Evolutionary conservation across 306 rosid species (phyloP).

Genomic region (Cicer bijugum): DNA sequence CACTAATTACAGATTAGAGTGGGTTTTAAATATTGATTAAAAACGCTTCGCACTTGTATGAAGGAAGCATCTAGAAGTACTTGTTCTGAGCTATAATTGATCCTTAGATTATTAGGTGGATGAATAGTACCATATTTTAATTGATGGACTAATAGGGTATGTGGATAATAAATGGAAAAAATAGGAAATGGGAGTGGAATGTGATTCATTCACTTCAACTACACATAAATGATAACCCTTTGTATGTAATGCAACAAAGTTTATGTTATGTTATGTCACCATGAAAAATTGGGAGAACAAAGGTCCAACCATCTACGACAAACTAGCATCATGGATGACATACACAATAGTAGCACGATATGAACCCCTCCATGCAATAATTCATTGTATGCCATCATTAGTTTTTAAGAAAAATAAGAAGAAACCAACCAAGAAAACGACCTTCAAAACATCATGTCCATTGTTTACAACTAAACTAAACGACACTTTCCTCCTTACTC

Average conservation of each 20-base stretch:
- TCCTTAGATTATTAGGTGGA: slow-evolving; percentile 9
- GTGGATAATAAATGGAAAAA: not conserved
- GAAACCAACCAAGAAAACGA: slow-evolving; percentile 46
- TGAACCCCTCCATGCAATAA: slow-evolving; percentile 36
- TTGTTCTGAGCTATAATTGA: not conserved
- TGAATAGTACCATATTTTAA: not conserved
- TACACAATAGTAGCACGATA: not conserved
- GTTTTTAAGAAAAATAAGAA: slow-evolving; percentile 13
- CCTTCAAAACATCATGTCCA: slow-evolving; percentile 32
- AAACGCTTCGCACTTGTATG: not conserved
- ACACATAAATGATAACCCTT: slow-evolving; percentile 1
- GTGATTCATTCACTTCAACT: slow-evolving; percentile 21
- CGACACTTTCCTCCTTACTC: slow-evolving; percentile 21
- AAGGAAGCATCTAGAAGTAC: not conserved
- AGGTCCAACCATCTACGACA: slow-evolving; percentile 37
- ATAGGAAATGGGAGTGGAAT: not conserved
- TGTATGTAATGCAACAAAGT: not conserved
- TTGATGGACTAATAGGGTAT: not conserved
- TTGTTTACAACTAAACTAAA: slow-evolving; percentile 23
- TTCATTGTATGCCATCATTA: slow-evolving; percentile 40
- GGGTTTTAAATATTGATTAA: no score
- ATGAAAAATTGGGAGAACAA: slow-evolving; percentile 4
- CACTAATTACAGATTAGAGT: no score
- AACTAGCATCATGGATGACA: slow-evolving; percentile 38
- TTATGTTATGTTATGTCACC: not conserved